Evolutionary conservation across 2,329 filamentous ascomycete genomes (phyloP).

Genomic region (Paramyrothecium roridum): DNA sequence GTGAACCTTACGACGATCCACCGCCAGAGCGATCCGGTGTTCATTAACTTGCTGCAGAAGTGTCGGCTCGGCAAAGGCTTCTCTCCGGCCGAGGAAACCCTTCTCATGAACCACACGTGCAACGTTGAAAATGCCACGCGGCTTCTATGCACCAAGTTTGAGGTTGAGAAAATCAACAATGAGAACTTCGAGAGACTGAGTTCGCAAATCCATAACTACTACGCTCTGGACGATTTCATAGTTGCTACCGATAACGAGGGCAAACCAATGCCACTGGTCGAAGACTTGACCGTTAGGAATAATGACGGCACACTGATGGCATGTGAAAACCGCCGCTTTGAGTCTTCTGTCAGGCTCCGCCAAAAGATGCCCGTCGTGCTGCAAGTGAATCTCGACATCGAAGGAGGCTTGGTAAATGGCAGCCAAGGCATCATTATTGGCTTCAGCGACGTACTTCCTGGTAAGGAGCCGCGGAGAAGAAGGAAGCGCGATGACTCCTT

Average conservation of each 20-base stretch:
- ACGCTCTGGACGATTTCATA: constrained; percentile 9
- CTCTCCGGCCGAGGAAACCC: constrained; percentile 27
- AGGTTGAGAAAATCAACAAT: constrained; percentile 7
- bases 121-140: constrained; percentile 23
- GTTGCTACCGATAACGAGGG: not conserved
- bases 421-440: constrained; percentile 20
- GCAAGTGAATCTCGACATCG: constrained; percentile 15
- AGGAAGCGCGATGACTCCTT: not conserved
- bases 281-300: not conserved
- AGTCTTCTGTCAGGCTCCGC: constrained; percentile 8
- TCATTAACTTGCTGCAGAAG: constrained; percentile 54
- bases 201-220: constrained; percentile 2
- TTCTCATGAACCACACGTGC: constrained; percentile 42
- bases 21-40: constrained; percentile 51
- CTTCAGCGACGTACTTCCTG: constrained; percentile 7
- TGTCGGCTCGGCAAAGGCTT: constrained; percentile 44
- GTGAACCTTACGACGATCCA: constrained; percentile 53
- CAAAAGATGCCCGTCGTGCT: constrained; percentile 16
- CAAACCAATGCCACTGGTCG: not conserved
- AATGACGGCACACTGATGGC: constrained; percentile 7
- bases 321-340: constrained; percentile 9
- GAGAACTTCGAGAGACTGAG: constrained; percentile 7
- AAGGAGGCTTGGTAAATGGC: constrained; percentile 14
- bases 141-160: constrained; percentile 8
- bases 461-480: not conserved